Evolutionary conservation across 169 alveolate species (phyloP), one percentile per base, ranked within the genome.

Genomic region (Plasmodium blacklocki): DNA sequence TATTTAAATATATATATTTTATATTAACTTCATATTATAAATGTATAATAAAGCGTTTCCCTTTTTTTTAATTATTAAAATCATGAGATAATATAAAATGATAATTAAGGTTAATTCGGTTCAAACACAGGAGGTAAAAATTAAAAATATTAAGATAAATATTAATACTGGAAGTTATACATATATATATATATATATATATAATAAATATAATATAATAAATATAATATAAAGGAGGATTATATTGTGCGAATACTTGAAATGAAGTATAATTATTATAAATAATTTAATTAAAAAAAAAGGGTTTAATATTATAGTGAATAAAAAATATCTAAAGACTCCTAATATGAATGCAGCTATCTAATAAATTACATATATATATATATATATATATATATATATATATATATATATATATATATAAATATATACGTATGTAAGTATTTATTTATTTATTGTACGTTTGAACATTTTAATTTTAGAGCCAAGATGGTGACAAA

Each of bases 81-180:
- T 80, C 90, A 80, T 80, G 90, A 80, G 58, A 52, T 80, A 80
- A 80, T 80, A 62, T 80, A 80, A 80, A 80, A 80, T 80, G 90
- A 68, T 75, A 75, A 63, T 67, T 80, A 80, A 80, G 49, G 90
- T 56, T 47, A 52, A 67, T 72, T 66, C 90, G 90, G 76, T 72
- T 80, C 80, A 80, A 80, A 67, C 49, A 5, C 70, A 43, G 83
- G 83, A 80, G 90, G 90, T 80, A 80, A 80, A 72, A 67, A 47
- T 8, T 19, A 60, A 74, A 26, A 60, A 19, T 39, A 39, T 39
- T 39, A 39, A 5, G 47, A 39, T 39, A 39, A 39, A 39, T 39
- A 39, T 39, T 39, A 39, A 39, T 39, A 39, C 11, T 39, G 47
- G 11, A 39, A 3, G 5, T 21, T 73, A 50, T 50, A 21, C 19